phyloP scores from a whole-genome alignment of 345 rosid genomes.

The Stellera chamaejasme region DNA sequence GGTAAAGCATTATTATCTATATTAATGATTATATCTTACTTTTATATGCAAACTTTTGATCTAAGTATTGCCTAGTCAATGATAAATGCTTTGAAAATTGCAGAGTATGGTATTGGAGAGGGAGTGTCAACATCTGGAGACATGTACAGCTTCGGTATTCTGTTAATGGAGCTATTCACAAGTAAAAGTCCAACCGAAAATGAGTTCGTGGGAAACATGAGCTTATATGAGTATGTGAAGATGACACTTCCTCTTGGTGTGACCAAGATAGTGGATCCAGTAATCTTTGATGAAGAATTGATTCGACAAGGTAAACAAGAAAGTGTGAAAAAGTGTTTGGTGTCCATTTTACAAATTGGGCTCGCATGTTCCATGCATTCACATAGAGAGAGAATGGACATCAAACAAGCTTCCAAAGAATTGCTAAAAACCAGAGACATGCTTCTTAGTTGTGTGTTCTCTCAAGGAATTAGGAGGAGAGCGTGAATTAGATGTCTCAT shows the following conservation, averaged over 20 bases:
- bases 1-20: not conserved
- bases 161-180: slow-evolving; percentile 9
- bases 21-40: not conserved
- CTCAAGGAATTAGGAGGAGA: no score
- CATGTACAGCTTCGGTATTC: slow-evolving; percentile 6
- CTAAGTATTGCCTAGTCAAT: not conserved
- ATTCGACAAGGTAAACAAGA: not conserved
- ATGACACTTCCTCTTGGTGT: not conserved
- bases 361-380: not conserved
- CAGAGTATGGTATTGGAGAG: slow-evolving; percentile 7
- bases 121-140: slow-evolving; percentile 4
- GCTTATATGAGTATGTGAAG: no score
- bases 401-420: no score
- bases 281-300: not conserved
- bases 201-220: no score
- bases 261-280: not conserved
- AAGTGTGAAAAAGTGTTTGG: not conserved
- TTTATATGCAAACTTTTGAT: not conserved
- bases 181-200: slow-evolving; percentile 5
- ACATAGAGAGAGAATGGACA: not conserved
- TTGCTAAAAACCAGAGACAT: no score
- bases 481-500: no score
- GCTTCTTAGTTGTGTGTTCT: no score
- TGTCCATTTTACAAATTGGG: slow-evolving; percentile 3
- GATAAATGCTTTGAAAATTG: not conserved